Percentiles rank a stretch among this genome's conserved stretches.
These are phyloP conservation scores for Orobanche coerulescens DNA, from an alignment of 257 asterid genomes.

Conservation along the genomic window DNA sequence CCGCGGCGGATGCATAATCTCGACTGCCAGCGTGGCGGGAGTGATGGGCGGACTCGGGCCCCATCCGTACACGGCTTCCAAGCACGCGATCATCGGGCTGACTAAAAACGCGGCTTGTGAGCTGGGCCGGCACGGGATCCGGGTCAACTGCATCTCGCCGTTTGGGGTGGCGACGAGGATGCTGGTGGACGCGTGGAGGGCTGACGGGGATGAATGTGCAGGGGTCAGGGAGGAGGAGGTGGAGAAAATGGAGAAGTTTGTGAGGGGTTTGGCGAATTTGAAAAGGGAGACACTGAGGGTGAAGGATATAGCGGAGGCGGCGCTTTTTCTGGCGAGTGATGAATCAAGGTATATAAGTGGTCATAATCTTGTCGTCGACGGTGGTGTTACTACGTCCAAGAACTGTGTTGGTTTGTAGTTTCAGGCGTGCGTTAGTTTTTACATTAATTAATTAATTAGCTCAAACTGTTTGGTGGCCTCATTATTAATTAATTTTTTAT, in stretches of 20 bases:
- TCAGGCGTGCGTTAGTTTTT: no score
- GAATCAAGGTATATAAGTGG: constrained; percentile 62
- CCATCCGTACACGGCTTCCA: constrained; percentile 78
- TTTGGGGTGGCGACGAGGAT: constrained; percentile 89
- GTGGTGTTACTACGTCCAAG: constrained; percentile 48
- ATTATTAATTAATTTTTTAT: no score
- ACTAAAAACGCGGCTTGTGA: constrained; percentile 74
- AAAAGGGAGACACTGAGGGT: constrained; percentile 40
- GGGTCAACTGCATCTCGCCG: constrained; percentile 82
- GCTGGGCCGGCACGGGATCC: constrained; percentile 58
- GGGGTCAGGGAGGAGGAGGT: constrained; percentile 33
- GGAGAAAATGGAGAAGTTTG: constrained; percentile 66
- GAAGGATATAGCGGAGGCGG: constrained; percentile 54
- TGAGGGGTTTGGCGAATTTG: constrained; percentile 50
- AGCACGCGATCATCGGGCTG: constrained; percentile 75
- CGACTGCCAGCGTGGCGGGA: constrained; percentile 68
- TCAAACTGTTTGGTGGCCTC: no score
- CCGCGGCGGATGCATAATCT: constrained; percentile 55
- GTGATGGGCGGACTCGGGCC: constrained; percentile 75
- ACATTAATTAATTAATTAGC: no score
- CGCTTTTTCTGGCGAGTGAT: constrained; percentile 46
- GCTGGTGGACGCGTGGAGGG: constrained; percentile 67
- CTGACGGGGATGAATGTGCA: constrained; percentile 17
- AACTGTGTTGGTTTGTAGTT: constrained; percentile 49
- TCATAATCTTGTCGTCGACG: constrained; percentile 60